Conservation (phyloP, 106 monocot genomes). For the Dioscorea dumetorum region DNA sequence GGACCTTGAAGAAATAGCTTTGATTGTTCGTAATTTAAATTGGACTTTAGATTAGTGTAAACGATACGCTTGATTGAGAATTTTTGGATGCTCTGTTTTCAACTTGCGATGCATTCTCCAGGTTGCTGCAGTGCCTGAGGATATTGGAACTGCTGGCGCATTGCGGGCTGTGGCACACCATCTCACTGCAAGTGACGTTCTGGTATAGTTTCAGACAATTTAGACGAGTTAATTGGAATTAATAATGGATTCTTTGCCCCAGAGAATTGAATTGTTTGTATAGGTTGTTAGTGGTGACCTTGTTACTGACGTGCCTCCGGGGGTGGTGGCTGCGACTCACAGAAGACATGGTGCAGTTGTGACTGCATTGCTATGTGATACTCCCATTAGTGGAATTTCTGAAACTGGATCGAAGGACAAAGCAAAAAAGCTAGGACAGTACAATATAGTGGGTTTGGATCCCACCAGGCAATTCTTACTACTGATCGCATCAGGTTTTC, state of each 20-base stretch:
- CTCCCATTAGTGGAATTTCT: conserved; percentile 74
- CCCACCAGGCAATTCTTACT: conserved; percentile 70
- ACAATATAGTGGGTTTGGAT: conserved; percentile 88
- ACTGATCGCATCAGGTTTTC: conserved; percentile 74
- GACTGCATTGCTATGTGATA: conserved; percentile 71
- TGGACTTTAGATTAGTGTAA: too few relatives aligned
- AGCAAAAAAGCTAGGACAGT: conserved; percentile 59
- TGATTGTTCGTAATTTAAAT: too few relatives aligned
- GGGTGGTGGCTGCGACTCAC: conserved; percentile 92
- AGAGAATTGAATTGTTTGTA: conserved; percentile 1
- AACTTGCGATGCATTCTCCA: conserved; percentile 14
- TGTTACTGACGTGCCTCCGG: conserved; percentile 86
- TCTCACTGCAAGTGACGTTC: conserved; percentile 73
- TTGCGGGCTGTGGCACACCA: conserved; percentile 59
- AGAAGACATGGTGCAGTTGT: conserved; percentile 90
- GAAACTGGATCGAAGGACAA: conserved; percentile 88
- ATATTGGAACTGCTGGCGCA: conserved; percentile 88
- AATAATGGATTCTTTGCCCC: too few relatives aligned
- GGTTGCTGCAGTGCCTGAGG: conserved; percentile 84
- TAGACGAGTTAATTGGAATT: too few relatives aligned
- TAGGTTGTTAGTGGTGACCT: conserved; percentile 94
- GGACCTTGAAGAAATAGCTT: too few relatives aligned
- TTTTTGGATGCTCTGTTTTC: too few relatives aligned
- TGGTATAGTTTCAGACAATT: conserved; percentile 31
- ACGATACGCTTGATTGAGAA: too few relatives aligned